Base-by-base conservation (phyloP, 495 filamentous ascomycete species). In the Penicillium longicatenatum region DNA sequence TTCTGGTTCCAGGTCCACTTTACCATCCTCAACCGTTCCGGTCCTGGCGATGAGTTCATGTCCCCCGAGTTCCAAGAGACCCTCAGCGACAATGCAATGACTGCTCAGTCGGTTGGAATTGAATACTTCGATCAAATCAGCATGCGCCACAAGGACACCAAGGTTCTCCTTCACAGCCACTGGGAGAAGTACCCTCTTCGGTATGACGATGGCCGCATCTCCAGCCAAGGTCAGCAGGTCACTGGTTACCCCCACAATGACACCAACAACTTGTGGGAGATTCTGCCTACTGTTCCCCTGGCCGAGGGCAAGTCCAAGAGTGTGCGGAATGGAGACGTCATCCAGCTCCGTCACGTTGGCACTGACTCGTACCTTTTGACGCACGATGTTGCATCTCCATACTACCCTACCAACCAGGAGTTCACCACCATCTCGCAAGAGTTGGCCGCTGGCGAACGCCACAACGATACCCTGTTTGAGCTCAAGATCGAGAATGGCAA, bases 1-100 rank as follows among this genome's bases (percentile, higher is more conserved):
- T 98, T 98, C 81, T 98, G 95, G 95, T 98, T 98, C 86, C 94
- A 98, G 79, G 92, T 98, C 30, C 94, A 98, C 75, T 98, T 98
- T 70, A 81, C 91, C 22, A 90, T 98, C 64, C 80, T 98, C 52
- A 88, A 78, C 41, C 83, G 87, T 49, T 97, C 93, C 35, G 94
- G 94, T 30, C 94, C 94, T 44, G 94, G 94, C 41, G 95, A 98
- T 66, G 94, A 98, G 58, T 98, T 98, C 78, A 98, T 98, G 94
- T 91, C 88, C 12, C 94, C 94, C 3, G 92, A 93, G 62, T 98
- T 98, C 76, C 94, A 98, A 75, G 93, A 96, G 75, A 97, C 95
- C 6, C 77, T 98, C 52, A 90, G 88, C 62, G 93, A 98, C 75
- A 98, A 98, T 68, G 76, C 89, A 53, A 91, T 98, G 90, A 86